Percentiles rank a stretch among this genome's conserved stretches.
Conservation (phyloP, 352 stramenopile genomes). For the Globisporangium middletonii region DNA sequence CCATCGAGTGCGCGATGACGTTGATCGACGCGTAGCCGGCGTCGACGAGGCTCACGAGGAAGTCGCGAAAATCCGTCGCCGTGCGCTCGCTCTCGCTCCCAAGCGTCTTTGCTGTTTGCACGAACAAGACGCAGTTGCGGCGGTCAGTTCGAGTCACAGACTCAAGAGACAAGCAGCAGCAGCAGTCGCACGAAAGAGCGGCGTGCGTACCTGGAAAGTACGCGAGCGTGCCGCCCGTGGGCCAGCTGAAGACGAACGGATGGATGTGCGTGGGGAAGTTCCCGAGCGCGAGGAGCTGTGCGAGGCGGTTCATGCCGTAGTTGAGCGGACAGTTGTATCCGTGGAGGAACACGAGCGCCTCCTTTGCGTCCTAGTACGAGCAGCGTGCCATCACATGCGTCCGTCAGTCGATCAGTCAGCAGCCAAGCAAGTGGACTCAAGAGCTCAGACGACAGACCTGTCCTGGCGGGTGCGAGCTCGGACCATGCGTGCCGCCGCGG, state of each 20-base stretch:
- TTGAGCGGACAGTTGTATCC: conserved; percentile 69
- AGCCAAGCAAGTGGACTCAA: neutral
- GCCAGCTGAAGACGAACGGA: conserved; percentile 72
- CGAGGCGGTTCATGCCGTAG: conserved; percentile 51
- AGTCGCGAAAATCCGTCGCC: conserved; percentile 20
- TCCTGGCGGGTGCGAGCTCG: neutral
- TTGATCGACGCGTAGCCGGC: conserved; percentile 32
- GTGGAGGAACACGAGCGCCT: conserved; percentile 59
- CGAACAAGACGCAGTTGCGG: no score
- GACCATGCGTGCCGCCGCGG: neutral
- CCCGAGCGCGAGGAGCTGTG: conserved; percentile 51
- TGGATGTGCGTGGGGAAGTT: conserved; percentile 65
- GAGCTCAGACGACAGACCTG: neutral
- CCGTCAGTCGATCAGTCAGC: neutral
- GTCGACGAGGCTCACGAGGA: conserved; percentile 23
- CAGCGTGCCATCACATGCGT: neutral
- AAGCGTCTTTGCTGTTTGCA: conserved; percentile 11
- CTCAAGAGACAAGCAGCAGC: no score
- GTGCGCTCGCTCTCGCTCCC: conserved; percentile 27
- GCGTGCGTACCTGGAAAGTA: conserved; percentile 40
- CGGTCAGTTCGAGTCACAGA: no score
- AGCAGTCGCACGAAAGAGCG: no score
- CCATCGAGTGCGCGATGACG: conserved; percentile 34
- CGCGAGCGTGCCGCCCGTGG: conserved; percentile 46
- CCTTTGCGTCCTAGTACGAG: conserved; percentile 16